These are phyloP conservation scores for Xylaria nigripes DNA, from an alignment of 495 filamentous ascomycete genomes.

Conservation along the genomic window DNA sequence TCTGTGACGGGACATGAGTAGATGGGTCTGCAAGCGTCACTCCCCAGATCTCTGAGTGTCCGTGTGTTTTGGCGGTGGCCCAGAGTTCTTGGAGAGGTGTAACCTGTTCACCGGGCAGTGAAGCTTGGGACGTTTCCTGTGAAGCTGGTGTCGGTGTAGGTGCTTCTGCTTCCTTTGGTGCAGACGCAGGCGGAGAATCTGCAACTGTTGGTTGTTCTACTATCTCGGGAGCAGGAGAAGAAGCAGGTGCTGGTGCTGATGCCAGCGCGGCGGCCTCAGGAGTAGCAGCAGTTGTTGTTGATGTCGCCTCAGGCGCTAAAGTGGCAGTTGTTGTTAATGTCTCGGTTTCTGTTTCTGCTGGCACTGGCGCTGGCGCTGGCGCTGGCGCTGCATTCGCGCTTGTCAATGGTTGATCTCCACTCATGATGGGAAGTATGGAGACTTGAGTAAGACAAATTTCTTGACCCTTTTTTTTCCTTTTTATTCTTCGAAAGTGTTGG, in stretches of 20 bases:
- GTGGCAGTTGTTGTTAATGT: not conserved
- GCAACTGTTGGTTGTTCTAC: too few relatives aligned
- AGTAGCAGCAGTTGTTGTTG: not conserved
- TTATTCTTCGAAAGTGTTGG: not conserved
- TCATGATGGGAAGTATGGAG: not conserved
- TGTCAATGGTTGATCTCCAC: not conserved
- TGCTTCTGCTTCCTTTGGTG: not conserved
- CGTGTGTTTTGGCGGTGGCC: conserved; percentile 25
- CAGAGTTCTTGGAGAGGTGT: conserved; percentile 31
- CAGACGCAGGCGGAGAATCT: too few relatives aligned
- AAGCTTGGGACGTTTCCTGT: conserved; percentile 8
- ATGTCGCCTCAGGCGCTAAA: not conserved
- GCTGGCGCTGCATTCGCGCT: not conserved
- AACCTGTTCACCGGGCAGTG: conserved; percentile 18
- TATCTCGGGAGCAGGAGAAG: not conserved
- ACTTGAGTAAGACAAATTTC: not conserved
- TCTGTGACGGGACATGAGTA: conserved; percentile 59
- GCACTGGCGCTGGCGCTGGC: not conserved
- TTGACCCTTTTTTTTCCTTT: not conserved
- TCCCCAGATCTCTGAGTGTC: conserved; percentile 71
- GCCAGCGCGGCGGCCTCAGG: not conserved
- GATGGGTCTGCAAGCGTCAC: conserved; percentile 48
- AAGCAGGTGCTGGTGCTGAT: not conserved
- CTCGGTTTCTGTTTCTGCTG: not conserved
- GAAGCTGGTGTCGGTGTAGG: not conserved